phyloP scores from a whole-genome alignment of 352 stramenopile genomes.

The Elongisporangium prolatum region DNA sequence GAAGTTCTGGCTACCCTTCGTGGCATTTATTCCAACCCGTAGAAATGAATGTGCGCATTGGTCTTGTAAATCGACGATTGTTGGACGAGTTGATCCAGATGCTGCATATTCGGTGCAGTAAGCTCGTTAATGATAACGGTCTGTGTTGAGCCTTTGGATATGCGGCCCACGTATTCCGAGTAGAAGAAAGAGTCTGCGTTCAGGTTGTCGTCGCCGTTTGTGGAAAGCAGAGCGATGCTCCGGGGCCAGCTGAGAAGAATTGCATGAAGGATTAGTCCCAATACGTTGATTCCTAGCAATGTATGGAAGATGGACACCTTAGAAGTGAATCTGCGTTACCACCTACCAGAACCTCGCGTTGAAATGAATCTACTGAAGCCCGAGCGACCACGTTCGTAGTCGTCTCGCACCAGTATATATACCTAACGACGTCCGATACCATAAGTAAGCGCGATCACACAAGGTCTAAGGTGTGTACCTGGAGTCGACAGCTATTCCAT shows the following conservation, averaged over 20 bases:
- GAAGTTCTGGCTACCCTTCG: constrained; percentile 50
- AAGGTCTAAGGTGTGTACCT: constrained; percentile 14
- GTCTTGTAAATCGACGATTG: constrained; percentile 15
- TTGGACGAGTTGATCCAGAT: constrained; percentile 51
- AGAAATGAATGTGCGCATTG: constrained; percentile 21
- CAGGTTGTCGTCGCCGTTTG: constrained; percentile 27
- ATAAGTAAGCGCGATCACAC: background rate
- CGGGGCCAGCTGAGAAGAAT: constrained; percentile 45
- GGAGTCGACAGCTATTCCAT: constrained; percentile 58
- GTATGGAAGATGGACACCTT: constrained; percentile 21
- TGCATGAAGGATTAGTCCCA: background rate
- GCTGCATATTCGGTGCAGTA: constrained; percentile 37
- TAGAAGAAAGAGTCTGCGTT: constrained; percentile 38
- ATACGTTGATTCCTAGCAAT: background rate
- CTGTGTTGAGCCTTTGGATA: constrained; percentile 24
- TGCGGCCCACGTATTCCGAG: constrained; percentile 60
- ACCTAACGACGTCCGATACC: constrained; percentile 18
- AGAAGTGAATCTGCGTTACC: constrained; percentile 44
- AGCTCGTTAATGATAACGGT: constrained; percentile 44
- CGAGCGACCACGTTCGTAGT: constrained; percentile 60
- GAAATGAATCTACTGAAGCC: constrained; percentile 34
- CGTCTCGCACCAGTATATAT: constrained; percentile 66
- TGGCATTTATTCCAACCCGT: constrained; percentile 44
- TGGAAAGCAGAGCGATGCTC: constrained; percentile 33
- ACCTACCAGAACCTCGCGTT: constrained; percentile 44